phyloP scores from a whole-genome alignment of 371 early-diverging fungal genomes.

The Circinella minor region DNA sequence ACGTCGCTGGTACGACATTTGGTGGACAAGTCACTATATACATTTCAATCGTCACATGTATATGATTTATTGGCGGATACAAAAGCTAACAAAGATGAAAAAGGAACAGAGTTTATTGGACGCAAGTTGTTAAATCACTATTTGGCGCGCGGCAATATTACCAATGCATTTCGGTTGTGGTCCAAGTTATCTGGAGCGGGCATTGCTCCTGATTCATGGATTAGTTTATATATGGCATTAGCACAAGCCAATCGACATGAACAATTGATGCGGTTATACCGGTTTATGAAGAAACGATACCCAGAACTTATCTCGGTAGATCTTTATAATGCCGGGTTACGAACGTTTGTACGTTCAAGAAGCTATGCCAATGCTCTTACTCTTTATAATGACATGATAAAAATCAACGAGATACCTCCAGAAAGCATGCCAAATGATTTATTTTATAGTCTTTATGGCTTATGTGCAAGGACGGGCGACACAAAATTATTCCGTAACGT shows the following conservation, averaged over 20 bases:
- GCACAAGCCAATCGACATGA: conserved; percentile 27
- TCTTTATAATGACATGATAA: conserved; percentile 21
- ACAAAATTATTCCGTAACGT: conserved; percentile 27
- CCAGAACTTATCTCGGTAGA: conserved; percentile 22
- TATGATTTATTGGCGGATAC: conserved; percentile 26
- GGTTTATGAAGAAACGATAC: conserved; percentile 30
- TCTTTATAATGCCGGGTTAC: conserved; percentile 23
- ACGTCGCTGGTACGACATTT: conserved; percentile 16
- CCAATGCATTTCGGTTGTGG: conserved; percentile 31
- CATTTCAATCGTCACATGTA: conserved; percentile 23
- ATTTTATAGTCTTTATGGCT: conserved; percentile 23
- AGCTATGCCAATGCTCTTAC: conserved; percentile 14
- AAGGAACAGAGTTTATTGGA: conserved; percentile 14
- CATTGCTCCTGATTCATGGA: neutral
- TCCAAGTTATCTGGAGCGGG: neutral
- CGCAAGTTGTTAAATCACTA: conserved; percentile 26
- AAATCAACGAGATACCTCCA: conserved; percentile 3
- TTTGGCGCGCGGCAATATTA: conserved; percentile 20
- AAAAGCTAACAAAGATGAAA: conserved; percentile 18
- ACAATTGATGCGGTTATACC: conserved; percentile 33
- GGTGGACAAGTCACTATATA: conserved; percentile 25
- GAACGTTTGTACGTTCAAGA: conserved; percentile 25
- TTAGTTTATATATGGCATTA: conserved; percentile 6
- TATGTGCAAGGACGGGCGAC: conserved; percentile 42
- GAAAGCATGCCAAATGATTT: conserved; percentile 12